phyloP scores from a whole-genome alignment of 208 protist genomes.

The Trypanosoma avium region DNA sequence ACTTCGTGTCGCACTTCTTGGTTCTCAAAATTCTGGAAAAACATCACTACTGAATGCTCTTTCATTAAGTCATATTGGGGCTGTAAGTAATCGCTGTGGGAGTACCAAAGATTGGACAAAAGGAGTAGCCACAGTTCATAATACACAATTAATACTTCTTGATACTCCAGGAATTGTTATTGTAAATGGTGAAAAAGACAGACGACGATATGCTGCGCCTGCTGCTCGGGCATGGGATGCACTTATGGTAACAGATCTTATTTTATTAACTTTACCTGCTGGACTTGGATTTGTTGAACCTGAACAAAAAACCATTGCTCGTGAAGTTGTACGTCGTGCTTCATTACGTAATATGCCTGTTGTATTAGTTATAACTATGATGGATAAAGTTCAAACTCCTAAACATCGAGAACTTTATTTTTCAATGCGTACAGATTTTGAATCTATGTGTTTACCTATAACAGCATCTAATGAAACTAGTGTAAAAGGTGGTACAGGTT shows the following conservation, averaged over 20 bases:
- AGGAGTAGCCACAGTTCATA: constrained; percentile 81
- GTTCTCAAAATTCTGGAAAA: constrained; percentile 87
- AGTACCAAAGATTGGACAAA: constrained; percentile 82
- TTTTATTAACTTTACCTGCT: constrained; percentile 72
- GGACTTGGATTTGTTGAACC: constrained; percentile 85
- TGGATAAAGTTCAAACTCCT: constrained; percentile 88
- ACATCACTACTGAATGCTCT: constrained; percentile 88
- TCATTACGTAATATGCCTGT: constrained; percentile 75
- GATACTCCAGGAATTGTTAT: constrained; percentile 83
- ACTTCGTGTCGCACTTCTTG: constrained; percentile 66
- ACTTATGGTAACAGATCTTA: constrained; percentile 75
- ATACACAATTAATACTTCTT: constrained; percentile 84
- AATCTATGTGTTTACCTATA: constrained; percentile 68
- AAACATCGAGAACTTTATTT: constrained; percentile 88
- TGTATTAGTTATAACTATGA: constrained; percentile 85
- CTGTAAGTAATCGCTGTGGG: constrained; percentile 79
- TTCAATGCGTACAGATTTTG: constrained; percentile 83
- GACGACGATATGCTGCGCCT: constrained; percentile 48
- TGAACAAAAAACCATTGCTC: constrained; percentile 70
- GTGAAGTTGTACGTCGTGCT: constrained; percentile 73
- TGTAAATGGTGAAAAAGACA: constrained; percentile 45
- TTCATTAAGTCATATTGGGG: constrained; percentile 76
- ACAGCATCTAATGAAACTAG: constrained; percentile 73
- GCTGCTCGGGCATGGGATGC: constrained; percentile 81
- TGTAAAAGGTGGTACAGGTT: constrained; percentile 78